Evolutionary conservation across 495 filamentous ascomycete species (phyloP).

Genomic region (Neurospora sublineolata): DNA sequence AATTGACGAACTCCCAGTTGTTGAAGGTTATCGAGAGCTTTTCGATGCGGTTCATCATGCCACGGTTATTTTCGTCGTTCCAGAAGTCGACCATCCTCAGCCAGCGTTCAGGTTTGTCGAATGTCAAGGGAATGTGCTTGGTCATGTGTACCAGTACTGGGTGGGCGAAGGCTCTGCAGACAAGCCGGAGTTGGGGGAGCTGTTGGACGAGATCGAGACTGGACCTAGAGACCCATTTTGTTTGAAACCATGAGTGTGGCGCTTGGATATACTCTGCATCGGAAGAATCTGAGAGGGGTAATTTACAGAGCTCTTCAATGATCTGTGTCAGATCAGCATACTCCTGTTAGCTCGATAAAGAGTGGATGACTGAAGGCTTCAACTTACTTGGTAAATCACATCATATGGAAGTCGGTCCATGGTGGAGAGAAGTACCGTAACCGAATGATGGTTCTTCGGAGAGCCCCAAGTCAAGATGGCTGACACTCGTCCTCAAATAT

Average conservation of each 20-base stretch:
- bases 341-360: background rate
- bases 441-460: background rate
- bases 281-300: background rate
- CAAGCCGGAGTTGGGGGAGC: background rate
- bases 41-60: background rate
- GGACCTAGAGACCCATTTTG: too few relatives aligned
- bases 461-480: background rate
- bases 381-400: background rate
- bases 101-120: background rate
- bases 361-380: background rate
- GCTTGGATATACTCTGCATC: too few relatives aligned
- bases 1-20: background rate
- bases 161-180: background rate
- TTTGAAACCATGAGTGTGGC: too few relatives aligned
- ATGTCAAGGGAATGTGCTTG: background rate
- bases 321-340: background rate
- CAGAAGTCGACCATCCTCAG: background rate
- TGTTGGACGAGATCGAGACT: background rate
- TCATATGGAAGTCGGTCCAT: background rate
- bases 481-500: background rate
- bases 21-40: background rate
- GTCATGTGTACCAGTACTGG: background rate
- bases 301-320: background rate
- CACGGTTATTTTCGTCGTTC: background rate
- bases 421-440: background rate